Evolutionary conservation across 2,329 filamentous ascomycete genomes (phyloP), one percentile per base, ranked within the genome.

Genomic region (Neofusicoccum sp.): DNA sequence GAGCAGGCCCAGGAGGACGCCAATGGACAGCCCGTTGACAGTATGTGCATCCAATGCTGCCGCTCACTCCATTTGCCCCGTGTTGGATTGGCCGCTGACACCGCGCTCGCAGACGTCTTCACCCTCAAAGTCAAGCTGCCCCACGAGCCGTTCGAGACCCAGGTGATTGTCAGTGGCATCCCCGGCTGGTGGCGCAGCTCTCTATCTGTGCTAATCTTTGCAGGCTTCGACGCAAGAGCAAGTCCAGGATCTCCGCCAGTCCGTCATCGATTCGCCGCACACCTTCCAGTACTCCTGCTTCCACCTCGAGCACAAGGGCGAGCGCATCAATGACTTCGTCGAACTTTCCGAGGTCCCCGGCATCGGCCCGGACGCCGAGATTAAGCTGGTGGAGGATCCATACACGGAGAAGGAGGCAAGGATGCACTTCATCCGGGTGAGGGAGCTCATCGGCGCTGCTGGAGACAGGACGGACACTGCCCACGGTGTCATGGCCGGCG

Each of bases 261-360:
- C 93, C 66, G 91, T 99, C 75, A 93, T 97, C 79, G 95, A 99
- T 79, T 85, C 93, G 56, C 95, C 95, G 4, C 85, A 89, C 65
- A 96, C 94, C 58, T 95, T 97, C 80, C 93, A 96, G 78, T 97
- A 97, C 82, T 96, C 95, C 60, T 99, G 95, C 83, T 99, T 99
- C 82, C 95, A 99, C 80, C 88, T 99, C 71, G 93, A 98, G 80
- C 89, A 93, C 80, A 89, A 91, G 64, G 92, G 92, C 69, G 83
- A 91, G 78, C 90, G 91, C 68, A 89, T 99, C 84, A 98, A 98
- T 77, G 95, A 99, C 78, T 98, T 95, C 71, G 86, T 96, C 64
- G 90, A 96, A 76, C 85, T 99, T 66, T 93, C 92, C 61, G 94
- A 99, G 74, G 90, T 99, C 62, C 85, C 90, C 52, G 92, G 87